A percentile compares a stretch with the other conserved stretches of the same genome.
phyloP scores from a whole-genome alignment of 2,329 filamentous ascomycete genomes.

The Endothia cerciana region DNA sequence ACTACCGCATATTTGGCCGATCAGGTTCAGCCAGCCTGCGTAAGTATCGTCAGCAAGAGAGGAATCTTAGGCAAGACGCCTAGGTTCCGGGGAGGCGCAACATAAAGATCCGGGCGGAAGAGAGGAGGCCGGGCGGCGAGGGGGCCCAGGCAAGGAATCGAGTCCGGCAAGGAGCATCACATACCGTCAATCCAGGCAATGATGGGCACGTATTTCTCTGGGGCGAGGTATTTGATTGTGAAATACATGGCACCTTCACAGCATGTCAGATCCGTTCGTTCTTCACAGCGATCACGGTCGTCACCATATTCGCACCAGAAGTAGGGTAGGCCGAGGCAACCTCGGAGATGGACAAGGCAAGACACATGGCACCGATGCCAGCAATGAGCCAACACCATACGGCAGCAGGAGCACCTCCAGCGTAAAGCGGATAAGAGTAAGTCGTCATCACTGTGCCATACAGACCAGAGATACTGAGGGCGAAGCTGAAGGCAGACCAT shows the following conservation, averaged over 20 bases:
- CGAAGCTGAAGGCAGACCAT: slow-evolving; percentile 62
- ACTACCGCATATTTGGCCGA: slow-evolving; percentile 55
- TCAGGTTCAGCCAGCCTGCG: slow-evolving; percentile 51
- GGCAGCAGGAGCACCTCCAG: slow-evolving; percentile 56
- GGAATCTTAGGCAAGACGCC: background rate
- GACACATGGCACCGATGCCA: slow-evolving; percentile 59
- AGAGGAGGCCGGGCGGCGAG: background rate
- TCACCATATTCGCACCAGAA: slow-evolving; percentile 45
- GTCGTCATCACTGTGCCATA: slow-evolving; percentile 61
- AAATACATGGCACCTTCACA: slow-evolving; percentile 51
- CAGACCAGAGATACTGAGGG: slow-evolving; percentile 59
- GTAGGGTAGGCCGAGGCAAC: slow-evolving; percentile 62
- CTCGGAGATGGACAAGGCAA: slow-evolving; percentile 58
- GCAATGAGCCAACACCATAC: slow-evolving; percentile 64
- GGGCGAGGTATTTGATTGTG: slow-evolving; percentile 58
- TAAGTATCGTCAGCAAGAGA: slow-evolving; percentile 10
- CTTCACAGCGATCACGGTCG: background rate
- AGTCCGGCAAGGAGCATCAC: slow-evolving; percentile 23
- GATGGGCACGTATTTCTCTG: slow-evolving; percentile 49
- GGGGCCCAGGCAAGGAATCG: background rate
- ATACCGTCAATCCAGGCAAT: slow-evolving; percentile 51
- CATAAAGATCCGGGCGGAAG: background rate
- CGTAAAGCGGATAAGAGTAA: slow-evolving; percentile 55
- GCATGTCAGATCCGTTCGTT: slow-evolving; percentile 9
- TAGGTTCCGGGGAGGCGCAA: background rate